Evolutionary conservation across 345 rosid genomes (phyloP).

Genomic region (Rhodomyrtus tomentosa): DNA sequence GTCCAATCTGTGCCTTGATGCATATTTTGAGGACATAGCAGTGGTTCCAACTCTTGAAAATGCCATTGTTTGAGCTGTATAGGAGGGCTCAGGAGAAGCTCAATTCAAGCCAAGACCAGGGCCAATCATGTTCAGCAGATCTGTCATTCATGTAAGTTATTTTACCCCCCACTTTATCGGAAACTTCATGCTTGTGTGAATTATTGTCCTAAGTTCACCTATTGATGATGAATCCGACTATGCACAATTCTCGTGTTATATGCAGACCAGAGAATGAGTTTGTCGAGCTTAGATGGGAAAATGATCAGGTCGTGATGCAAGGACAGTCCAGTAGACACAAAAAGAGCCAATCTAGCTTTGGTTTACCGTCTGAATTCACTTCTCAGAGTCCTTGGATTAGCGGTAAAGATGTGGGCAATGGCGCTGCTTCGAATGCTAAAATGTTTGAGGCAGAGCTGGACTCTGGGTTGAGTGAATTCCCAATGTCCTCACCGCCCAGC

Average conservation of each 20-base stretch:
- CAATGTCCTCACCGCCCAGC: conserved; percentile 29
- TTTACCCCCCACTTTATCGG: neutral
- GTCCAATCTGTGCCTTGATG: neutral
- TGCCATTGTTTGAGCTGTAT: conserved; percentile 85
- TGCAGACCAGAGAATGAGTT: conserved; percentile 60
- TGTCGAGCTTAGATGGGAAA: conserved; percentile 66
- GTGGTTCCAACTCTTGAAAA: conserved; percentile 4
- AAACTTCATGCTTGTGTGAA: neutral
- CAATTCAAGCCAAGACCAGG: conserved; percentile 31
- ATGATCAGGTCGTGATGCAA: conserved; percentile 58
- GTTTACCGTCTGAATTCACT: conserved; percentile 4
- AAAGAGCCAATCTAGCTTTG: conserved; percentile 17
- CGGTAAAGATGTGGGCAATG: conserved; percentile 12
- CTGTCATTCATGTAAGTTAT: conserved; percentile 45
- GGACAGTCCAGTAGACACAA: conserved; percentile 45
- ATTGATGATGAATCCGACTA: neutral
- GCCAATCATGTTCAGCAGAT: conserved; percentile 22
- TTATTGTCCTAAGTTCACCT: neutral
- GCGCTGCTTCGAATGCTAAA: conserved; percentile 11
- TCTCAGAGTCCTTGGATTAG: conserved; percentile 1
- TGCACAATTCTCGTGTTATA: neutral
- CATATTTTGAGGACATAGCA: neutral
- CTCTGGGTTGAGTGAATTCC: conserved; percentile 33
- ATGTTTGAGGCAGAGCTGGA: conserved; percentile 13
- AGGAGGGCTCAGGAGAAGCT: conserved; percentile 32